Evolutionary conservation across 1,139 yeast genomes (phyloP), one percentile per base, ranked within the genome.

Genomic region (Arxiozyma telluris): DNA sequence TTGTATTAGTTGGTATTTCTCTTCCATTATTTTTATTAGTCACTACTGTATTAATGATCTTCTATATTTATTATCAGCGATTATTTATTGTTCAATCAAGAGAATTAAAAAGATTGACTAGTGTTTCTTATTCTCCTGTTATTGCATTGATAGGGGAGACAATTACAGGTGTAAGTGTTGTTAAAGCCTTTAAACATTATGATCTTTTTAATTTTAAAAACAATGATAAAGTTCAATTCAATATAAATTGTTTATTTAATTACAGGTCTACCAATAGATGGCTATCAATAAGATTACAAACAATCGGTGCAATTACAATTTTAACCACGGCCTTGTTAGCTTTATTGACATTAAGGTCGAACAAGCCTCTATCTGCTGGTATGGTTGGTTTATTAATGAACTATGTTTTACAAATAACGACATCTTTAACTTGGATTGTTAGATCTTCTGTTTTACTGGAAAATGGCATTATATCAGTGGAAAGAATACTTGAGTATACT

Each of bases 301-400:
- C 80, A 27, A 80, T 87, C 58, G 90, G 94, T 1, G 78, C 90
- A 0, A 53, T 81, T 1, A 79, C 86, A 44, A 78, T 84, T 23
- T 73, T 86, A 51, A 70, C 80, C 5, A 79, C 93, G 2, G 81
- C 89, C 0, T 54, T 77, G 1, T 70, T 83, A 53, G 76, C 84
- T 5, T 73, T 86, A n/a, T 67, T 80, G 25, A 75, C 84, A 6
- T 72, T 81, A 54, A 71, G 70, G 50, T 72, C 79, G 1, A 64
- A 73, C 1, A 76, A 80, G 18, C 76, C 76, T 53, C 67, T 86
- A 52, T 72, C 80, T 44, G 77, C 91, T 0, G 91, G 91, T 42
- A 72, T 84, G 73, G 82, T 84, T 42, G 96, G 94, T 55, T 76
- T 87, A 57, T 73, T 85, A 46, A 80, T 87, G 82, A 82, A 84